Evolutionary conservation across 768 basidiomycete species (phyloP).

Genomic region (Russula lepida): DNA sequence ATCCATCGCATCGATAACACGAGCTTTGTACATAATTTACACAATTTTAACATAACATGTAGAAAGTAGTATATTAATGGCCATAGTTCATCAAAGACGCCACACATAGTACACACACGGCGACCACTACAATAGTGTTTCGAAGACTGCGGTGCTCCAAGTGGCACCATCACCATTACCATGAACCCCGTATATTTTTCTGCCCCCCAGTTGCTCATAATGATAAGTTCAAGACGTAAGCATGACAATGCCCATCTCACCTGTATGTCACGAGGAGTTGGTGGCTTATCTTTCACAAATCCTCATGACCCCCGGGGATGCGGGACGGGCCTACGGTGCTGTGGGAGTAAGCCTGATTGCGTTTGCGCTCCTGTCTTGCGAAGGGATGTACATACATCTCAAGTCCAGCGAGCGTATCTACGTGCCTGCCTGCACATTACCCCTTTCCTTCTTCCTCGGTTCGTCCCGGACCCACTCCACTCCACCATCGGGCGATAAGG

Average conservation of each 20-base stretch:
- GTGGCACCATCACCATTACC: neutral
- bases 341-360: neutral
- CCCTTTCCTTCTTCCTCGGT: neutral
- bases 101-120: too few relatives aligned
- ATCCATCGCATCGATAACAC: too few relatives aligned
- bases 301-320: slow-evolving; percentile 5
- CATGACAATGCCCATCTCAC: slow-evolving; percentile 2
- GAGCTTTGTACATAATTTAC: too few relatives aligned
- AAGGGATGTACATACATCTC: neutral
- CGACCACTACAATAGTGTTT: too few relatives aligned
- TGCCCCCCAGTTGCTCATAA: neutral
- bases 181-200: neutral
- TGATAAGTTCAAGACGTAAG: slow-evolving; percentile 7
- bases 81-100: too few relatives aligned
- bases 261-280: slow-evolving; percentile 1
- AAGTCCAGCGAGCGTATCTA: neutral
- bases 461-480: neutral
- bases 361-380: neutral
- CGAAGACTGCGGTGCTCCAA: too few relatives aligned
- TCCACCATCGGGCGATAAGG: neutral
- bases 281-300: slow-evolving; percentile 4
- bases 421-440: neutral
- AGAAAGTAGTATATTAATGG: too few relatives aligned
- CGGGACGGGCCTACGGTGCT: neutral
- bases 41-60: too few relatives aligned